Evolutionary conservation across 148 eudicot genomes (phyloP), one percentile per base, ranked within the genome.

Genomic region (Rhododendron henanense): DNA sequence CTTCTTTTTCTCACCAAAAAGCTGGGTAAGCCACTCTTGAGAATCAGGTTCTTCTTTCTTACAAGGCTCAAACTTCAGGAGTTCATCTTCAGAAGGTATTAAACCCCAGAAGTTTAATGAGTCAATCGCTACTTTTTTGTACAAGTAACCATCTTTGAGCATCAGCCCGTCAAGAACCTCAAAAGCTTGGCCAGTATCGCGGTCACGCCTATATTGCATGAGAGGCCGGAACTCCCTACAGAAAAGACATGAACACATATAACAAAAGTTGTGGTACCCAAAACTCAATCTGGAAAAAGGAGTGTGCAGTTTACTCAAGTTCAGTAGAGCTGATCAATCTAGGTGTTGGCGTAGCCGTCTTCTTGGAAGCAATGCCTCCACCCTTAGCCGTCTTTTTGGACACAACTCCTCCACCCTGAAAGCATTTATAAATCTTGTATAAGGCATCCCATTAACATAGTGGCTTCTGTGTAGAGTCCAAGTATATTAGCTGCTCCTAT

Each of bases 221-320:
- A 95, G 96, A 84, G 99, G 99, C 65, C 95, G 98, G 85, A 94
- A 92, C 85, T 95, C 99, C 90, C 99, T 97, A 90, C 87, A 89
- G 13, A 74, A 23, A 65, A 25, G 59, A 73, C 81, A 87, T 55
- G 82, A 84, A 89, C 31, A 86, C 63, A 59, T 47, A 28, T 51
- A 75, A 77, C 50, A 53, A 57, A 45, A 82, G 76, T 81, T 28
- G 80, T 84, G 51, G 87, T 79, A 63, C 57, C 10, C 48, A 47
- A 50, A 28, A 83, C 67, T 21, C 50, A 61, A 23, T 4, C 59
- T 48, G 3, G 44, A 82, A 44, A 81, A 37, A 37, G 69, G 3
- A 48, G 61, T 41, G 57, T 57, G 82, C 77, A 41, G 67, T 51
- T 90, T 97, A 97, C 99, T 95, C 98, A 71, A 97, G 93, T 85